Evolutionary conservation across 441 rosid species (phyloP).

Genomic region (Euphorbia celastroides): DNA sequence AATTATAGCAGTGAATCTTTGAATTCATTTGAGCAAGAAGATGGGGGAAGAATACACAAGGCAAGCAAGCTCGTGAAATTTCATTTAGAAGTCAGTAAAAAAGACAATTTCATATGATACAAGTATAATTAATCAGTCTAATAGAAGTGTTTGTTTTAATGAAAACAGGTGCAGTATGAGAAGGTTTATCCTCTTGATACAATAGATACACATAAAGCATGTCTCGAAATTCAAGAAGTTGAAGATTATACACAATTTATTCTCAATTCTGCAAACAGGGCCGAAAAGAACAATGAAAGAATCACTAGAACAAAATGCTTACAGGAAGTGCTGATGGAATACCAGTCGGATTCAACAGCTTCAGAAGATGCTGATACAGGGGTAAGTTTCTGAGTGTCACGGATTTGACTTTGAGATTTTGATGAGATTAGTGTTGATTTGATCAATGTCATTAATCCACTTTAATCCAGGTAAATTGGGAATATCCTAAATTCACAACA

Average conservation of each 20-base stretch:
- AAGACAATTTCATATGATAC: too few species aligned
- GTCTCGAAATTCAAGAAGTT: conserved; percentile 22
- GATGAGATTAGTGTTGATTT: not conserved
- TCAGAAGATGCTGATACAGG: conserved; percentile 33
- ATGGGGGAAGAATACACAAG: conserved; percentile 23
- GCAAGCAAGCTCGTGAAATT: conserved; percentile 30
- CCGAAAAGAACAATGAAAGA: conserved; percentile 15
- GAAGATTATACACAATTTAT: conserved; percentile 16
- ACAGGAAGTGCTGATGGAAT: conserved; percentile 46
- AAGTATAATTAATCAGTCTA: too few species aligned
- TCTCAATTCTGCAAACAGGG: conserved; percentile 9
- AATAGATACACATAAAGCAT: conserved; percentile 8
- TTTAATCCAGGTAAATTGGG: conserved; percentile 27
- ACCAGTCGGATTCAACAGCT: conserved; percentile 38
- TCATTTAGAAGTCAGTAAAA: not conserved
- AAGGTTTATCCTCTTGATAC: conserved; percentile 40
- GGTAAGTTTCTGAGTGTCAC: conserved; percentile 30
- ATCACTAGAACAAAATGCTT: conserved; percentile 37
- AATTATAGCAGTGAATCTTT: conserved; percentile 24
- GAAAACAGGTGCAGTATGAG: conserved; percentile 37
- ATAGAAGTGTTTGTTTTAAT: not conserved
- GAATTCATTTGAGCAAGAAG: conserved; percentile 26
- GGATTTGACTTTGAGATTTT: not conserved
- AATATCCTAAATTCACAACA: conserved; percentile 8
- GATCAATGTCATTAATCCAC: conserved; percentile 3